These are phyloP conservation scores for Euphorbia celastroides DNA, from an alignment of 441 rosid species.

Conservation along the genomic window DNA sequence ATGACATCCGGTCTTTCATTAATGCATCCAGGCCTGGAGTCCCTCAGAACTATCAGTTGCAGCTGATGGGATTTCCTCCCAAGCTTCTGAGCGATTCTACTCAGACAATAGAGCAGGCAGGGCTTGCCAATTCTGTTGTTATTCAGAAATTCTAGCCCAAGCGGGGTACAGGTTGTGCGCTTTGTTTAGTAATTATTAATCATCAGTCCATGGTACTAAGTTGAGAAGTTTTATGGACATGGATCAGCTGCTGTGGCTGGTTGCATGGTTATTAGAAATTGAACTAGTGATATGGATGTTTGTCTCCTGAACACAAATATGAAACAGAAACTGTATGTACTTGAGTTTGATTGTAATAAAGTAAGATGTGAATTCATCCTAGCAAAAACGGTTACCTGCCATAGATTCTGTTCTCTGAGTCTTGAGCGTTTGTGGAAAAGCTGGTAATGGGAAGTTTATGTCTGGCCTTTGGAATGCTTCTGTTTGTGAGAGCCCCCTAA, in stretches of 20 bases:
- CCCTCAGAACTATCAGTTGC: slow-evolving; percentile 63
- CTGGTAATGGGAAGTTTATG: no score
- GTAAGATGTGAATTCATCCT: no score
- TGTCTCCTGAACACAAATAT: neutral
- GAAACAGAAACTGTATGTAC: neutral
- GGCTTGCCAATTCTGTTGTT: slow-evolving; percentile 81
- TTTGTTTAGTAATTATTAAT: slow-evolving; percentile 5
- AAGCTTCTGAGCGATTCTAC: slow-evolving; percentile 50
- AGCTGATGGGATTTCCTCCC: slow-evolving; percentile 92
- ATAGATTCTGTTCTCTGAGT: no score
- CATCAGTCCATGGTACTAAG: slow-evolving; percentile 11
- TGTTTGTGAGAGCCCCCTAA: no score
- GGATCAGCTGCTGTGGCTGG: slow-evolving; percentile 12
- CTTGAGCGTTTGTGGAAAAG: no score
- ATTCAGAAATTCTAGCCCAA: slow-evolving; percentile 59
- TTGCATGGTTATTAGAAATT: slow-evolving; percentile 18
- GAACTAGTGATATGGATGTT: slow-evolving; percentile 4
- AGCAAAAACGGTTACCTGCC: no score
- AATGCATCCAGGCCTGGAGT: slow-evolving; percentile 65
- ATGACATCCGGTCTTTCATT: slow-evolving; percentile 55
- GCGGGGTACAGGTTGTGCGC: neutral
- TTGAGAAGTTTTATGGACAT: slow-evolving; percentile 2
- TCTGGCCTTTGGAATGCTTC: no score
- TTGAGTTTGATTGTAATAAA: neutral
- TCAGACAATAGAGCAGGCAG: slow-evolving; percentile 73